Base-by-base conservation (phyloP, 2,329 filamentous ascomycete genomes). In the Zasmidium cellare region DNA sequence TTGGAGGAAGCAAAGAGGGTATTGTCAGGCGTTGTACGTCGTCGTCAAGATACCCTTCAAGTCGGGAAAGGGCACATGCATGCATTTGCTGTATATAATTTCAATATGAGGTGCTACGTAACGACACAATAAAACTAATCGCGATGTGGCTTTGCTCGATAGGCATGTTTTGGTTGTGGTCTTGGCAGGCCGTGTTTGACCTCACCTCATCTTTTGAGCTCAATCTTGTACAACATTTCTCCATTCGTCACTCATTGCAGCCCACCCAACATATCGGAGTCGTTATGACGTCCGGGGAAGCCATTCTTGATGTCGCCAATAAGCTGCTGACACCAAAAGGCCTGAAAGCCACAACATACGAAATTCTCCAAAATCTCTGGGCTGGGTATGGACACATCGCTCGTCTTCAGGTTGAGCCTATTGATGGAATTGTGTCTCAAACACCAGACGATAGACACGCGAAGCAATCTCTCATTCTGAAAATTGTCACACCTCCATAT, bases 401-500 rank as follows among this genome's bases (percentile, higher is more conserved):
- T 82, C 67, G 77, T 80, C 65, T 88, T 25, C 77, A 70, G 2
- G 83, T 82, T 31, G 61, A 62, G 1, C 60, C 60, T 23, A 31
- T 56, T 45, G 49, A n/a, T 58, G 1, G 61, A 56, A 11, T 60
- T 65, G 19, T 3, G 5, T 7, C 9, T 20, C 16, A 5, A 45
- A 18, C 20, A 28, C 19, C 3, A 25, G 22, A 50, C 22, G 7
- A 19, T 7, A 31, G 47, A 22, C 20, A 24, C 12, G 19, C 70
- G 68, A 1, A 73, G 76, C 16, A 73, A 28, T 28, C 25, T 9
- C 48, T 85, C 35, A 78, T 88, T 11, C 71, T 88, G 6, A 88
- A 88, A 66, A 76, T 85, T 53, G 84, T 88, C 41, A 79, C 79
- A 0, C 84, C 84, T 6, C 83, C 84, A 55, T 70, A 41, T 53